Conservation (phyloP, 371 early-diverging fungal genomes). For the Smittium mucronatum region DNA sequence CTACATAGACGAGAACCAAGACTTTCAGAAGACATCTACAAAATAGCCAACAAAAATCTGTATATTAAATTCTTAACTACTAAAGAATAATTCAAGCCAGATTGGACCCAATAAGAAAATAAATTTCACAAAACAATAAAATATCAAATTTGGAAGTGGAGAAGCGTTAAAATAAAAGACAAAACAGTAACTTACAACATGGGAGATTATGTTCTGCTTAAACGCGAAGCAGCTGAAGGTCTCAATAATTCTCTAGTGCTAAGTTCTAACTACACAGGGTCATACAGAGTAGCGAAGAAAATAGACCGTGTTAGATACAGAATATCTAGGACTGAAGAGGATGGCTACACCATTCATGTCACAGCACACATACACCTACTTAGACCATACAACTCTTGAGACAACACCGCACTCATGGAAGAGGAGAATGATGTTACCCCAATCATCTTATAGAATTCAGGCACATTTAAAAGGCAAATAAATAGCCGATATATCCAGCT, state of each 20-base stretch:
- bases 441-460: neutral
- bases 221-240: neutral
- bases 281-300: neutral
- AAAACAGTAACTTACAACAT: neutral
- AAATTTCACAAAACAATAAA: neutral
- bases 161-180: neutral
- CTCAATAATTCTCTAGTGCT: neutral
- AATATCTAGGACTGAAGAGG: neutral
- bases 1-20: too few species aligned
- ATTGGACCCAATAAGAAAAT: neutral
- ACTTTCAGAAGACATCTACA: too few species aligned
- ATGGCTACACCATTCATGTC: neutral
- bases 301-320: neutral
- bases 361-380: neutral
- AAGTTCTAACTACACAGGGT: neutral
- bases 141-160: neutral
- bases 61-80: neutral
- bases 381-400: neutral
- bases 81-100: neutral
- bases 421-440: neutral
- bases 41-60: too few species aligned
- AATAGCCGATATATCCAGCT: neutral
- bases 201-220: neutral
- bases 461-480: neutral
- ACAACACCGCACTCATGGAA: neutral